phyloP scores from a whole-genome alignment of 2,329 filamentous ascomycete species.

The Colletotrichum coccodes region DNA sequence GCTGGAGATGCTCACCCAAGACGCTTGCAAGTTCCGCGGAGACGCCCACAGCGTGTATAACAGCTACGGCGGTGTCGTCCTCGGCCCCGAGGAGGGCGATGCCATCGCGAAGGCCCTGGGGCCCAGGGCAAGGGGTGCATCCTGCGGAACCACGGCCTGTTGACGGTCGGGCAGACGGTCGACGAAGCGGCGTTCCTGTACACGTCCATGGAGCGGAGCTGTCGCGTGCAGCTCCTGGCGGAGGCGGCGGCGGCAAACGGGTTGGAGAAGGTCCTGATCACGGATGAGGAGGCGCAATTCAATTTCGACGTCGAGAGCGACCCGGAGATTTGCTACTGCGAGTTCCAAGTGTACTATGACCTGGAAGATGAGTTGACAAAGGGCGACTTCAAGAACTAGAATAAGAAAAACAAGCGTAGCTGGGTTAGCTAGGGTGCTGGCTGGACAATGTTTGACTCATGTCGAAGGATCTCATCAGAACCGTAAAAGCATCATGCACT shows the following conservation, averaged over 20 bases:
- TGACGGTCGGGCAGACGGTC: conserved; percentile 76
- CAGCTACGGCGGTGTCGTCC: conserved; percentile 59
- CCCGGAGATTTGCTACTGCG: conserved; percentile 35
- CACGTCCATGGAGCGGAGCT: conserved; percentile 73
- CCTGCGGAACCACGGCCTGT: conserved; percentile 75
- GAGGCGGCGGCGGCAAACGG: conserved; percentile 54
- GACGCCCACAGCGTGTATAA: conserved; percentile 72
- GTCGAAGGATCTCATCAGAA: too few relatives aligned
- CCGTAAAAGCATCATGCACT: too few relatives aligned
- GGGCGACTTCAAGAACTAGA: conserved; percentile 29
- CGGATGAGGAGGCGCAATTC: conserved; percentile 54
- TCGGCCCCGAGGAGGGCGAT: conserved; percentile 72
- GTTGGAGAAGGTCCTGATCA: conserved; percentile 48
- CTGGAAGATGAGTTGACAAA: conserved; percentile 30
- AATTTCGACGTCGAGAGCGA: conserved; percentile 35
- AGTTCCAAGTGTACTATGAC: conserved; percentile 35
- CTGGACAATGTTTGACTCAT: too few relatives aligned
- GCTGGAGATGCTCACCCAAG: conserved; percentile 76
- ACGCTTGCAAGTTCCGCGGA: conserved; percentile 70
- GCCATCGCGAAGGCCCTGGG: conserved; percentile 72
- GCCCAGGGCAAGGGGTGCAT: conserved; percentile 67
- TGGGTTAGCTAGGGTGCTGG: too few relatives aligned
- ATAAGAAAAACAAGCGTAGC: too few relatives aligned
- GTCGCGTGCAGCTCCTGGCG: conserved; percentile 73
- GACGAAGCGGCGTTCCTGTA: conserved; percentile 80